phyloP scores from a whole-genome alignment of 352 stramenopile genomes.

The Halophytophthora polymorphica region DNA sequence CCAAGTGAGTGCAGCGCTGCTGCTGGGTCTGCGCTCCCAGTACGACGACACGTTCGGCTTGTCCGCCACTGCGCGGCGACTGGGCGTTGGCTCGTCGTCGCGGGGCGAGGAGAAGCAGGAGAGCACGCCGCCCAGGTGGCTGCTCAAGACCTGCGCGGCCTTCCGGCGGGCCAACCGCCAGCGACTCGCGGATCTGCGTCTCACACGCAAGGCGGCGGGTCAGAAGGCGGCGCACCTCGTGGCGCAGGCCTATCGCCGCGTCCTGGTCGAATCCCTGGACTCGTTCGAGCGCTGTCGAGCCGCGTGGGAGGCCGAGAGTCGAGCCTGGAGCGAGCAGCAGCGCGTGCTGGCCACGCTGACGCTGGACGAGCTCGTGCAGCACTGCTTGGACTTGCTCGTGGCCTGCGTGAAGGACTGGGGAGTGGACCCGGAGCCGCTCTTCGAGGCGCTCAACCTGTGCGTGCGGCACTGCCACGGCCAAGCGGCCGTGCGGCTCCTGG shows the following conservation, averaged over 20 bases:
- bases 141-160: conserved; percentile 49
- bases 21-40: conserved; percentile 49
- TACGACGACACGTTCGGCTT: conserved; percentile 67
- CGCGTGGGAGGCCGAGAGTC: conserved; percentile 42
- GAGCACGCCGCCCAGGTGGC: conserved; percentile 45
- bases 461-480: conserved; percentile 46
- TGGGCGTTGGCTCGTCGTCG: conserved; percentile 7
- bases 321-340: conserved; percentile 19
- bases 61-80: conserved; percentile 27
- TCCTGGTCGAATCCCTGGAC: conserved; percentile 29
- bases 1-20: conserved; percentile 51
- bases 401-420: conserved; percentile 70
- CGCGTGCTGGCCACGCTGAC: conserved; percentile 26
- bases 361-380: conserved; percentile 41
- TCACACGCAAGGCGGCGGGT: conserved; percentile 31
- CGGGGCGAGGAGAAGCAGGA: background rate
- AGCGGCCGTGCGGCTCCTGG: conserved; percentile 29
- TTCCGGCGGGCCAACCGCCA: conserved; percentile 61
- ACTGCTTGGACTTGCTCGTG: conserved; percentile 53
- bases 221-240: conserved; percentile 46
- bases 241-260: conserved; percentile 38
- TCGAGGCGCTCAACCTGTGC: conserved; percentile 67
- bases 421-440: conserved; percentile 57
- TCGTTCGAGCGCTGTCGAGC: conserved; percentile 48
- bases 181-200: conserved; percentile 34